Evolutionary conservation across 176 grass and related monocot species (phyloP).

Genomic region (Zea luxurians): DNA sequence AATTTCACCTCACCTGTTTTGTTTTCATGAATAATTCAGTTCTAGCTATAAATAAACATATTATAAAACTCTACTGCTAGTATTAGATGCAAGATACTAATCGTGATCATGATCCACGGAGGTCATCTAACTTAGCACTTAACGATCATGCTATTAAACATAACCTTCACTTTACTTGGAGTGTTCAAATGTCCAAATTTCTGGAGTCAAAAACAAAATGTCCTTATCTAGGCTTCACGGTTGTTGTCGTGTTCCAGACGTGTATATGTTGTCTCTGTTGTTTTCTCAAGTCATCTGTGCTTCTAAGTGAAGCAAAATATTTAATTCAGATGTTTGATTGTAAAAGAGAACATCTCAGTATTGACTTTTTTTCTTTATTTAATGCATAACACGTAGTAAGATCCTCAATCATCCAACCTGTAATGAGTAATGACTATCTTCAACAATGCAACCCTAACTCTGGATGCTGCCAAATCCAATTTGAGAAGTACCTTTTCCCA

Average conservation of each 20-base stretch:
- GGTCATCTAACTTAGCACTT: not conserved
- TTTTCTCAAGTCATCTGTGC: conserved; percentile 40
- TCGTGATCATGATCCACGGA: conserved; percentile 26
- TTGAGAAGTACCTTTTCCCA: not conserved
- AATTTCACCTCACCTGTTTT: not conserved
- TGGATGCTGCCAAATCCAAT: not conserved
- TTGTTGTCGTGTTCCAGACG: conserved; percentile 37
- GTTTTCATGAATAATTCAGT: not conserved
- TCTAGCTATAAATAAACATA: conserved; percentile 13
- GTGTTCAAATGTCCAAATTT: conserved; percentile 9
- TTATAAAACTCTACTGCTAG: conserved; percentile 2
- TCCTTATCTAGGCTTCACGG: conserved; percentile 24
- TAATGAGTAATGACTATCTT: not conserved
- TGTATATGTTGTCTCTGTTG: conserved; percentile 45
- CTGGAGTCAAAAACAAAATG: conserved; percentile 22
- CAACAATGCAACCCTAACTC: not conserved
- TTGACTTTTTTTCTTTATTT: conserved; percentile 23
- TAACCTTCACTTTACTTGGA: conserved; percentile 16
- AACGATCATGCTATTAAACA: conserved; percentile 10
- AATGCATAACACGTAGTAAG: conserved; percentile 16
- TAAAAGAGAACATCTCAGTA: conserved; percentile 19
- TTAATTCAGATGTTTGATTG: conserved; percentile 18
- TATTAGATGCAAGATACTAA: not conserved
- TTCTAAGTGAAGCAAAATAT: conserved; percentile 43
- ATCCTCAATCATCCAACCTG: not conserved